These are phyloP conservation scores for Epichloe glyceriae DNA, from an alignment of 2,329 filamentous ascomycete genomes.

Conservation along the genomic window DNA sequence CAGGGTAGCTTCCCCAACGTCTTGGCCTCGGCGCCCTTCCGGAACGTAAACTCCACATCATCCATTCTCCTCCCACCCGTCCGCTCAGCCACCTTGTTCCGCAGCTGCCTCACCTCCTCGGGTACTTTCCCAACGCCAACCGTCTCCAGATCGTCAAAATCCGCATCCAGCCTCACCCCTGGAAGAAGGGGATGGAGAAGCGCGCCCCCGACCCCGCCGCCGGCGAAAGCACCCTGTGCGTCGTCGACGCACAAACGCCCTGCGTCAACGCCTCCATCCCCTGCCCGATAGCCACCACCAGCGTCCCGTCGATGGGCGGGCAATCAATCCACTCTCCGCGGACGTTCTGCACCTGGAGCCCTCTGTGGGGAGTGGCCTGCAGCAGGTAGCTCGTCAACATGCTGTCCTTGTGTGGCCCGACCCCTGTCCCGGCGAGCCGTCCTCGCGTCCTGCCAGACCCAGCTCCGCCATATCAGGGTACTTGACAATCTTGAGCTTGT, in stretches of 20 bases:
- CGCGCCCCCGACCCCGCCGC: conserved; percentile 55
- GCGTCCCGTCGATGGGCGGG: conserved; percentile 59
- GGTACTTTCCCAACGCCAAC: conserved; percentile 47
- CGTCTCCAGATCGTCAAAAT: conserved; percentile 62
- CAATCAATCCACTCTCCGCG: conserved; percentile 71
- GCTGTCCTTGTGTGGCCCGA: conserved; percentile 73
- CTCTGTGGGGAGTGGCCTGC: conserved; percentile 63
- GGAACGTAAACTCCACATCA: conserved; percentile 80
- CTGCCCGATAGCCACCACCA: conserved; percentile 81
- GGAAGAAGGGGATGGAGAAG: conserved; percentile 78
- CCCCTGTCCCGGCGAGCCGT: conserved; percentile 38
- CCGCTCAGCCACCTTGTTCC: conserved; percentile 42
- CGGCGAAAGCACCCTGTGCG: conserved; percentile 71
- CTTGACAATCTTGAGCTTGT: conserved; percentile 83
- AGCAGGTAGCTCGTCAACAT: conserved; percentile 75
- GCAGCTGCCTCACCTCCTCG: conserved; percentile 47
- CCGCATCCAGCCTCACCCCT: conserved; percentile 66
- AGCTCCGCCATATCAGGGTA: conserved; percentile 62
- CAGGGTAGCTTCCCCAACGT: conserved; percentile 68
- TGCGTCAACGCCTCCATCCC: conserved; percentile 74
- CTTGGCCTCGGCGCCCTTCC: conserved; percentile 51
- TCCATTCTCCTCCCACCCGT: conserved; percentile 47
- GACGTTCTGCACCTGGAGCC: conserved; percentile 74
- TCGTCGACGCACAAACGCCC: conserved; percentile 71
- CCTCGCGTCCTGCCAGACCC: conserved; percentile 19